phyloP scores from a whole-genome alignment of 192 early-diverging fungal species.

The Mortierella alpina region DNA sequence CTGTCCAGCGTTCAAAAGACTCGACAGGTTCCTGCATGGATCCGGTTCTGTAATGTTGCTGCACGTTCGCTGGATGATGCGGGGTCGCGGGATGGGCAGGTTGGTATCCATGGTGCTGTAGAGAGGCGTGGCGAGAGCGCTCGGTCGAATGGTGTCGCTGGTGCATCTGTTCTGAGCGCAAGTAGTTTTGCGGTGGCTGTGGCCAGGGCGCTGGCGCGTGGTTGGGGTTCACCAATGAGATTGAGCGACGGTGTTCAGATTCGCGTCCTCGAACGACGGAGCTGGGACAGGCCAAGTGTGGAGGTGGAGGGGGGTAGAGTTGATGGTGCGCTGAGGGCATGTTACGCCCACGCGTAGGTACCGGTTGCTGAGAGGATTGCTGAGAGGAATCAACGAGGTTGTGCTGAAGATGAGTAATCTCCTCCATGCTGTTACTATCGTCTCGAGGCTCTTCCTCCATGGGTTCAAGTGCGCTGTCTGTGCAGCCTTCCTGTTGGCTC shows the following conservation, averaged over 20 bases:
- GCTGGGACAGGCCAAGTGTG: background rate
- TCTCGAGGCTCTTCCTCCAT: background rate
- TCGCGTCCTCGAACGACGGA: background rate
- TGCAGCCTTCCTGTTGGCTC: background rate
- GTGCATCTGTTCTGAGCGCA: background rate
- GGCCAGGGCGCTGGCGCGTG: background rate
- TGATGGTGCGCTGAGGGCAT: background rate
- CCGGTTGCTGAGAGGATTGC: background rate
- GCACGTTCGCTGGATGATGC: background rate
- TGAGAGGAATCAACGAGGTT: background rate
- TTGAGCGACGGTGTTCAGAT: slow-evolving; percentile 9
- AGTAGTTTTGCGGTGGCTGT: background rate
- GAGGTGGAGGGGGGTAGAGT: background rate
- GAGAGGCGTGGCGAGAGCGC: background rate
- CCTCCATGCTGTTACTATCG: background rate
- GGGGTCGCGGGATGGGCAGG: background rate
- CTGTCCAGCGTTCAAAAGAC: background rate
- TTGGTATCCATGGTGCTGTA: background rate
- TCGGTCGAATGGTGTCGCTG: background rate
- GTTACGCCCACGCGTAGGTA: no score
- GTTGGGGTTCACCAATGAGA: slow-evolving; percentile 16
- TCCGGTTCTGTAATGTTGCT: background rate
- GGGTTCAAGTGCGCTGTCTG: background rate
- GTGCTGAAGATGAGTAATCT: background rate
- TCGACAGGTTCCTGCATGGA: background rate